These are phyloP conservation scores for Scleroderma citrinum DNA, from an alignment of 768 basidiomycete species.

Conservation along the genomic window DNA sequence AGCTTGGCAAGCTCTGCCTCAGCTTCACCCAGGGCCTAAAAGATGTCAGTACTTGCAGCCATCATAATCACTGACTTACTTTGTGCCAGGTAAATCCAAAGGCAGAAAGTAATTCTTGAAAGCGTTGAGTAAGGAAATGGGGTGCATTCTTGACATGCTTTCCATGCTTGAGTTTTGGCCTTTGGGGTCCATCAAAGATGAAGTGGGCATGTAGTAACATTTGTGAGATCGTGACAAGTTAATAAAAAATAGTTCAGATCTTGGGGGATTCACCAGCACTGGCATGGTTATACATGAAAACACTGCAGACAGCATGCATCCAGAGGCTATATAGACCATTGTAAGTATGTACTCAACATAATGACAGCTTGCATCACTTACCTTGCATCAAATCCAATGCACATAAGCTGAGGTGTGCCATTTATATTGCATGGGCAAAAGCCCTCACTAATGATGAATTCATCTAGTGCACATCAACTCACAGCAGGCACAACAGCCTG, in stretches of 20 bases:
- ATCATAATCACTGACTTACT: slow-evolving; percentile 4
- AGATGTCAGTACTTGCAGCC: neutral
- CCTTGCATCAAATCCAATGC: slow-evolving; percentile 52
- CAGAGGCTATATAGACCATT: no score
- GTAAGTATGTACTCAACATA: no score
- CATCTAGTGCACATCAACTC: no score
- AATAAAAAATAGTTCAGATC: neutral
- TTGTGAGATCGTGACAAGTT: neutral
- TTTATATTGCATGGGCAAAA: no score
- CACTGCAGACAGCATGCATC: no score
- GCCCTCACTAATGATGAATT: no score
- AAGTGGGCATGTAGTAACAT: slow-evolving; percentile 13
- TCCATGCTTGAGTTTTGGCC: slow-evolving; percentile 38
- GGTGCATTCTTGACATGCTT: slow-evolving; percentile 25
- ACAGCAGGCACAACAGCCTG: no score
- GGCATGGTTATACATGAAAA: neutral
- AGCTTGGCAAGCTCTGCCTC: slow-evolving; percentile 1
- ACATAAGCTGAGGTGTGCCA: slow-evolving; percentile 23
- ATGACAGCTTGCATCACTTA: no score
- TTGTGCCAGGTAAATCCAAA: slow-evolving; percentile 28
- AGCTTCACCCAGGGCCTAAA: slow-evolving; percentile 3
- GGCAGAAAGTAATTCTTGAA: neutral
- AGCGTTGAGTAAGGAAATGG: slow-evolving; percentile 20
- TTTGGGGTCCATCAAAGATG: slow-evolving; percentile 45
- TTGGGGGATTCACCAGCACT: neutral